phyloP scores from a whole-genome alignment of 352 stramenopile genomes.

The Pythium phragmiticola region DNA sequence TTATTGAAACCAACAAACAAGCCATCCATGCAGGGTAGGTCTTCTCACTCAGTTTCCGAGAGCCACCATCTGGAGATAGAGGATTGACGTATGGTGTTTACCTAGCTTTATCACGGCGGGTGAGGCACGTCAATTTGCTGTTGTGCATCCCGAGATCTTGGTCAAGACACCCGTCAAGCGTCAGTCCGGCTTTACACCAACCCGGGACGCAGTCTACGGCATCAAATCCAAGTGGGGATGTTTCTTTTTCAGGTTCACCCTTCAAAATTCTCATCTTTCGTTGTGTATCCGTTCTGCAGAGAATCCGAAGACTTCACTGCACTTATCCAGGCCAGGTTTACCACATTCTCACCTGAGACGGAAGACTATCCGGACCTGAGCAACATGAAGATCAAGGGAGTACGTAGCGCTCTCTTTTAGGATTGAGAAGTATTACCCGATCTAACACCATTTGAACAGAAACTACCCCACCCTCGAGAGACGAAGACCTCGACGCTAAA shows the following conservation, averaged over 20 bases:
- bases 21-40: slow-evolving; percentile 52
- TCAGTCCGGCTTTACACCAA: slow-evolving; percentile 53
- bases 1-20: slow-evolving; percentile 80
- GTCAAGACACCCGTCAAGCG: slow-evolving; percentile 58
- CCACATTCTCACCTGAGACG: slow-evolving; percentile 64
- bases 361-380: slow-evolving; percentile 75
- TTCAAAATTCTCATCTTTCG: not conserved
- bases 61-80: not conserved
- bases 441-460: slow-evolving; percentile 29
- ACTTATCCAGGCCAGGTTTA: slow-evolving; percentile 67
- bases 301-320: slow-evolving; percentile 70
- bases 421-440: not conserved
- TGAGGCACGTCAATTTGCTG: slow-evolving; percentile 57
- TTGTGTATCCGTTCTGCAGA: slow-evolving; percentile 26
- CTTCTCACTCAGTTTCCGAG: not conserved
- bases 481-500: slow-evolving; percentile 67
- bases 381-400: slow-evolving; percentile 79
- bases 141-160: slow-evolving; percentile 71
- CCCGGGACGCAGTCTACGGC: slow-evolving; percentile 58
- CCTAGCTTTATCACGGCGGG: slow-evolving; percentile 52
- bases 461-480: slow-evolving; percentile 70
- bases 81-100: slow-evolving; percentile 1
- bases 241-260: not conserved
- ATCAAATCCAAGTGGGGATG: slow-evolving; percentile 72
- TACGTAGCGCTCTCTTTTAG: slow-evolving; percentile 25